Evolutionary conservation across 345 rosid genomes (phyloP), one percentile per base, ranked within the genome.

Genomic region (Bruguiera parviflora): DNA sequence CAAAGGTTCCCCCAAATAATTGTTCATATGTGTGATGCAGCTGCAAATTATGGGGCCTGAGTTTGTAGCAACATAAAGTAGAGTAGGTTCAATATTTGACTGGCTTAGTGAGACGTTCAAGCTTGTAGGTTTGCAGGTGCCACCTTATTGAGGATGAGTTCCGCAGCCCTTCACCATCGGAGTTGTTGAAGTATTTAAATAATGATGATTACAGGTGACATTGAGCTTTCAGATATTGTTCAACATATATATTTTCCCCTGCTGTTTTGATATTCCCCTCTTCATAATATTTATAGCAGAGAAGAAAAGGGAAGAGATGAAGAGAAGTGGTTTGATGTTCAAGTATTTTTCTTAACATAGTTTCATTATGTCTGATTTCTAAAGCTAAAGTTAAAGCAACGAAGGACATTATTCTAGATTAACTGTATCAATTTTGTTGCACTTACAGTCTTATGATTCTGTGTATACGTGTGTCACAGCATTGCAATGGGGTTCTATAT

Each of bases 151-250:
- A 89, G 77, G 99, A 94, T 64, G 99, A 94, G 79, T 87, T 88
- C 80, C 80, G 73, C 71, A 89, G 80, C 75, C 99, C 99, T 53
- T 83, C 84, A 51, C 63, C 85, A 37, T 27, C 84, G 25, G 86
- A 88, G 70, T 72, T 94, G 70, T 96, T 87, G 77, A 94, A 88
- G 86, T 85, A 84, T 79, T 80, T 89, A 55, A 81, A 88, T 0
- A 95, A 88, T 65, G 96, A 92, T 76, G 97, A 94, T 66, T 91
- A 84, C 86, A 88, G 97, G 96, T 94, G 65, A 39, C 39, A 22
- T 24, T 5, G 22, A 19, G 22, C 24, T 65, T 32, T 60, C 18
- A 57, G 51, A 16, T 60, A 52, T 19, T 22, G 24, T 59, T 28
- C 60, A 10, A 16, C 29, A n/a, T 31, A 1, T 31, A 31, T 9